A percentile compares a stretch with the other conserved stretches of the same genome.
Evolutionary conservation across 148 eudicot genomes (phyloP).

Genomic region (Rhododendron ovatum): DNA sequence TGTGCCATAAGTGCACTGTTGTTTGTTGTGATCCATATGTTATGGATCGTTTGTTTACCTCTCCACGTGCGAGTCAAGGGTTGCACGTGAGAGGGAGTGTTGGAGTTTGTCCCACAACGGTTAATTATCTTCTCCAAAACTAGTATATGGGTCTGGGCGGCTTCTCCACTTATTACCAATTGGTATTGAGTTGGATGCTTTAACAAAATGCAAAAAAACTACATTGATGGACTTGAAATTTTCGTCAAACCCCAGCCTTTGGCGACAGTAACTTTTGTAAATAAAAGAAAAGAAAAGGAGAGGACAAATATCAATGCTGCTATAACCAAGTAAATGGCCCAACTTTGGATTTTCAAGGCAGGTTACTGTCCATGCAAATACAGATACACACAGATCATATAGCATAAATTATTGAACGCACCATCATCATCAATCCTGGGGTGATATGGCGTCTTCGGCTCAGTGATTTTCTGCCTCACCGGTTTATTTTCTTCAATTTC

Average conservation of each 20-base stretch:
- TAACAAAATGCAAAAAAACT: background rate
- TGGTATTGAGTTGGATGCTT: too few relatives aligned
- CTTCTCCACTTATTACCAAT: too few relatives aligned
- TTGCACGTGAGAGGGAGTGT: too few relatives aligned
- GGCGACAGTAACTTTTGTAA: background rate
- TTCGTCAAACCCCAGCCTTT: background rate
- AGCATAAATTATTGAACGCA: constrained; percentile 14
- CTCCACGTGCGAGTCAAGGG: too few relatives aligned
- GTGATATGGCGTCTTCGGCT: constrained; percentile 97
- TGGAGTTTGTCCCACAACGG: too few relatives aligned
- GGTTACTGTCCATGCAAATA: background rate
- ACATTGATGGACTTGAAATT: background rate
- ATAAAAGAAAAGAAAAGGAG: background rate
- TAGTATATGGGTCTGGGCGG: too few relatives aligned
- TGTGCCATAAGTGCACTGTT: too few relatives aligned
- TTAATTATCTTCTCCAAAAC: too few relatives aligned
- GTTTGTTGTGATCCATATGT: too few relatives aligned
- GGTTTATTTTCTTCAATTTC: constrained; percentile 94
- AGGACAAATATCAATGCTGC: background rate
- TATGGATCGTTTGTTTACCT: too few relatives aligned
- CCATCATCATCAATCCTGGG: constrained; percentile 76
- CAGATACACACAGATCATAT: background rate
- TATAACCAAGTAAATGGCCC: background rate
- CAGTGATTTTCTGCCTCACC: constrained; percentile 91
- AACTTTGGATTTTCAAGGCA: background rate